Conservation (phyloP, 768 basidiomycete species). For the Mycena kentingensis region DNA sequence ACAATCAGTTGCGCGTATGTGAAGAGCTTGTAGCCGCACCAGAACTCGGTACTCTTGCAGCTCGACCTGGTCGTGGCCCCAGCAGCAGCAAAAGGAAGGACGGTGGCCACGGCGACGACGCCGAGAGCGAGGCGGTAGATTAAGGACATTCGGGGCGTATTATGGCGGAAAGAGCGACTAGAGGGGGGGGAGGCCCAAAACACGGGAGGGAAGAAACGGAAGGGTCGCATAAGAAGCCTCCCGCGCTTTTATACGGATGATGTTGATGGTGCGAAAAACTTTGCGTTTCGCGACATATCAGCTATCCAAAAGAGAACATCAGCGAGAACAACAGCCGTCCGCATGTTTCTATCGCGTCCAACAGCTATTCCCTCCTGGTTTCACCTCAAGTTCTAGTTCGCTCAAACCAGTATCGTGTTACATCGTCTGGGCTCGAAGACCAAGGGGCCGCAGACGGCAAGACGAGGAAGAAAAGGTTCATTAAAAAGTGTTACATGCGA, state of each 20-base stretch:
- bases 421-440: too few species aligned
- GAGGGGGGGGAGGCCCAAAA: constrained; percentile 21
- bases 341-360: constrained; percentile 3
- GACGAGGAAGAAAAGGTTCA: too few species aligned
- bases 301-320: neutral
- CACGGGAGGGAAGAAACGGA: constrained; percentile 27
- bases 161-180: constrained; percentile 34
- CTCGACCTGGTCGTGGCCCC: constrained; percentile 25
- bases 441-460: too few species aligned
- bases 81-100: constrained; percentile 37
- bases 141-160: constrained; percentile 38
- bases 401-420: too few species aligned
- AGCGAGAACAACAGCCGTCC: constrained; percentile 11
- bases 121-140: constrained; percentile 33
- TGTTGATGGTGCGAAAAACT: constrained; percentile 21
- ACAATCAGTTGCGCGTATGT: neutral
- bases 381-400: too few species aligned
- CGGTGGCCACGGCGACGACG: constrained; percentile 37
- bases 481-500: too few species aligned
- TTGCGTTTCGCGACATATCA: constrained; percentile 12
- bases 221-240: constrained; percentile 8
- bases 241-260: constrained; percentile 9
- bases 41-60: constrained; percentile 36
- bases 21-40: constrained; percentile 28
- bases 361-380: too few species aligned